Base-by-base conservation (phyloP, 2,329 filamentous ascomycete species). In the Mycosphaerella sp. region DNA sequence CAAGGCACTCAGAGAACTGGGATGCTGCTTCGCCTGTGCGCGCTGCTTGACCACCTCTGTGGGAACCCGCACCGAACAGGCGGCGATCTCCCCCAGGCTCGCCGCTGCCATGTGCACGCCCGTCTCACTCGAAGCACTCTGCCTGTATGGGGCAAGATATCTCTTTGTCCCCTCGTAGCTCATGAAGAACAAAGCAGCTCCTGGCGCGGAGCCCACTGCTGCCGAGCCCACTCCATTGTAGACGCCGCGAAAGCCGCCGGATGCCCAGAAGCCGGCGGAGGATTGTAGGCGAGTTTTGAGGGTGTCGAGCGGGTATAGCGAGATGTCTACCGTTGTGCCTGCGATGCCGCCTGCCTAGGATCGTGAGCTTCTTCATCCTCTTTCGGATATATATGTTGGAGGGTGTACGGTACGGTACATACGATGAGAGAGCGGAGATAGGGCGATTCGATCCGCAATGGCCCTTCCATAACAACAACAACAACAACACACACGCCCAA, bases 11-110 rank as follows among this genome's bases (percentile, higher is more conserved):
- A 82, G 70, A 10, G 83, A 87, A 5, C 81, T 84, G 4, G 87
- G 83, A 72, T 91, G 85, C 66, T 91, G 84, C 5, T 84, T 83
- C 0, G 93, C 93, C 73, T 98, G 93, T 14, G 93, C 91, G 55
- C 95, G 81, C 78, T 97, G 93, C 80, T 98, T 98, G 65, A 98
- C 81, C 4, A 98, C 93, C 70, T 98, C 93, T 0, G 91, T 97
- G 7, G 93, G 93, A 17, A 98, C 93, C 51, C 93, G 79, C 6
- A 98, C 84, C 1, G 90, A 84, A 72, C 93, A 98, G 0, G 93
- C 95, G 2, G 92, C 89, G 1, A 97, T 78, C 73, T 98, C 93
- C 50, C 93, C 95, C 44, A 91, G 68, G 43, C 83, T 87, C 1
- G 91, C 93, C 1, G 93, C 91, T 1, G 85, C 68, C 83, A 96